Conservation (phyloP, 257 asterid species). For the Primulina eburnea region DNA sequence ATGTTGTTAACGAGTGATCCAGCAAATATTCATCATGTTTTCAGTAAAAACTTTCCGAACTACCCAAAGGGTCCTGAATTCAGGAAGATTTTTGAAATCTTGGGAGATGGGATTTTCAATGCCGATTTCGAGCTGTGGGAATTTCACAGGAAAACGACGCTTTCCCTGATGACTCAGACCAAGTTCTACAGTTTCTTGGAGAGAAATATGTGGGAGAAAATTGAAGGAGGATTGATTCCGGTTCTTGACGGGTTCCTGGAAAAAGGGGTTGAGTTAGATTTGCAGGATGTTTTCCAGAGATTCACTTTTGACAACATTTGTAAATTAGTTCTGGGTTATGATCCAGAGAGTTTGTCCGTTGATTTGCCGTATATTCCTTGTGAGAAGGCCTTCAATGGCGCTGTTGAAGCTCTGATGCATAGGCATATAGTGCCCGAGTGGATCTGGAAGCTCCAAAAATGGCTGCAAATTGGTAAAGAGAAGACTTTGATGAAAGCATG, state of each 20-base stretch:
- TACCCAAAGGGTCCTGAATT: constrained; percentile 42
- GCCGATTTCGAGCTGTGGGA: constrained; percentile 38
- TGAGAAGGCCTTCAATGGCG: constrained; percentile 30
- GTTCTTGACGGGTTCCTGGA: constrained; percentile 25
- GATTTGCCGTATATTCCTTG: constrained; percentile 30
- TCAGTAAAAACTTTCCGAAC: constrained; percentile 36
- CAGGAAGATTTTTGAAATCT: constrained; percentile 31
- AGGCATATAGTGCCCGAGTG: constrained; percentile 30
- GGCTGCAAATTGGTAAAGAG: constrained; percentile 37
- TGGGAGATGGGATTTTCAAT: constrained; percentile 42
- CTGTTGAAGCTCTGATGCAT: constrained; percentile 22
- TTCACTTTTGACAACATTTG: constrained; percentile 36
- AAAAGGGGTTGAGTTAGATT: constrained; percentile 24
- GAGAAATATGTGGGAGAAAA: constrained; percentile 19
- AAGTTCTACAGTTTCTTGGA: constrained; percentile 19
- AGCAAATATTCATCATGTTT: constrained; percentile 31
- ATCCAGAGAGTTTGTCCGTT: constrained; percentile 26
- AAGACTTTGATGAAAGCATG: constrained; percentile 26
- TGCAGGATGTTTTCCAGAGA: constrained; percentile 42
- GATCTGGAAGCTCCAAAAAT: constrained; percentile 32
- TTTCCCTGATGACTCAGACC: constrained; percentile 19
- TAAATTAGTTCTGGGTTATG: constrained; percentile 21
- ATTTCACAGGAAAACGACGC: constrained; percentile 32
- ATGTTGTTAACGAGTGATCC: constrained; percentile 37
- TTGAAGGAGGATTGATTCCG: constrained; percentile 30